Evolutionary conservation across 148 eudicot species (phyloP).

Genomic region (Camellia lanceoleosa): DNA sequence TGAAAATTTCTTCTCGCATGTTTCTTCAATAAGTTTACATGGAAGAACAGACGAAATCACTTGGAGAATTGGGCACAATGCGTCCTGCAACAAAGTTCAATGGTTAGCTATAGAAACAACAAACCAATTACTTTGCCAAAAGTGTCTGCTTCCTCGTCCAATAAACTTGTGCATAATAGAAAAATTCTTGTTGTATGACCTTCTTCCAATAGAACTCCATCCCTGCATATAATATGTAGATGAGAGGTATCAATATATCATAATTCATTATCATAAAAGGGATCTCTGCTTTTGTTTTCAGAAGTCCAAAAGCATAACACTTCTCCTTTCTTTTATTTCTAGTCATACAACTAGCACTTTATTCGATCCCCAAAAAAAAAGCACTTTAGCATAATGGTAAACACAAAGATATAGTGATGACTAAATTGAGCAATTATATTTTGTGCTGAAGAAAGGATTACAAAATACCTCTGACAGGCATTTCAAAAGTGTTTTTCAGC

Average conservation of each 20-base stretch:
- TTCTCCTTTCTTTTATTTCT: conserved; percentile 50
- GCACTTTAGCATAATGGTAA: conserved; percentile 13
- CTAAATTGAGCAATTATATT: conserved; percentile 1
- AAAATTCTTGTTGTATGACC: conserved; percentile 78
- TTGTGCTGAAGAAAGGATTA: conserved; percentile 11
- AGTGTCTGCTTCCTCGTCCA: conserved; percentile 76
- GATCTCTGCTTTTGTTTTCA: conserved; percentile 40
- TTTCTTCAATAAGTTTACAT: conserved; percentile 85
- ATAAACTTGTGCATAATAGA: conserved; percentile 78
- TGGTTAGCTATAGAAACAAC: conserved; percentile 55
- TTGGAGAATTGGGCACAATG: conserved; percentile 76
- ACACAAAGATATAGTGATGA: conserved; percentile 9
- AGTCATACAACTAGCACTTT: conserved; percentile 22
- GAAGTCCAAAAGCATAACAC: conserved; percentile 54
- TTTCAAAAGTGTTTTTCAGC: conserved; percentile 79
- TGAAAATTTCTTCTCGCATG: conserved; percentile 79
- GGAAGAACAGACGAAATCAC: conserved; percentile 72
- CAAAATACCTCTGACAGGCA: conserved; percentile 80
- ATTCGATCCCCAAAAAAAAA: no score
- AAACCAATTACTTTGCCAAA: conserved; percentile 53
- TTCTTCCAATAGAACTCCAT: conserved; percentile 82
- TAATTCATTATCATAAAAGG: conserved; percentile 39
- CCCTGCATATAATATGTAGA: conserved; percentile 95
- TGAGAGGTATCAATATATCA: conserved; percentile 63
- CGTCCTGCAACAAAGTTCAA: conserved; percentile 86